Evolutionary conservation across 1,284 basidiomycete species (phyloP).

Genomic region (Veloboletus limbatus): DNA sequence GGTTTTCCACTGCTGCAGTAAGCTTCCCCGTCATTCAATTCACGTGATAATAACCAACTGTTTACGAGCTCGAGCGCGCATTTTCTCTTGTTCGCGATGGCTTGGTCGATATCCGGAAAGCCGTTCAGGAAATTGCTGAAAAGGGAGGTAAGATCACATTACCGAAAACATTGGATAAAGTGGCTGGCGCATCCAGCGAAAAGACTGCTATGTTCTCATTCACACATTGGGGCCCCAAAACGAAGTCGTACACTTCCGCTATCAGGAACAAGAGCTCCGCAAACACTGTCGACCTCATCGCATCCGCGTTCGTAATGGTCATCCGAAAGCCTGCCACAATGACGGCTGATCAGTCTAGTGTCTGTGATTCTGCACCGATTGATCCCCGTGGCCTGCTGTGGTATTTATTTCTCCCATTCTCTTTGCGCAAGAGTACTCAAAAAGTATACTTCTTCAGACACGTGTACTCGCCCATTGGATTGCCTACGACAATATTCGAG

Average conservation of each 20-base stretch:
- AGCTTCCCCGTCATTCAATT: background rate
- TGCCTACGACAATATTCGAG: no score
- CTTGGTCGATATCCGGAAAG: constrained; percentile 6
- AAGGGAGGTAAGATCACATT: constrained; percentile 13
- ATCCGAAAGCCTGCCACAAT: background rate
- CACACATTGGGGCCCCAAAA: constrained; percentile 8
- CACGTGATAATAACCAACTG: background rate
- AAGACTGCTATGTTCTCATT: constrained; percentile 6
- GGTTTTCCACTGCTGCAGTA: constrained; percentile 5
- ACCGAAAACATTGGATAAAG: constrained; percentile 14
- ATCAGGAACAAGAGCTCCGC: background rate
- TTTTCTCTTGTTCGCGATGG: constrained; percentile 11
- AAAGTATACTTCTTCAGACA: no score
- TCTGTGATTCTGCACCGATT: background rate
- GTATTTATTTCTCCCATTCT: no score
- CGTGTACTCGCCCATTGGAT: no score
- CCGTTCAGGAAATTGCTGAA: constrained; percentile 10
- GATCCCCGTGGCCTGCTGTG: constrained; percentile 6
- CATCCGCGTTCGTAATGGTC: background rate
- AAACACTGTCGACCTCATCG: constrained; percentile 6
- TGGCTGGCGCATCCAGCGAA: constrained; percentile 12
- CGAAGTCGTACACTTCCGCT: background rate
- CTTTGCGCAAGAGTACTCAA: no score
- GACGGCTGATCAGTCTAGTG: no score
- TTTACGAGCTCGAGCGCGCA: constrained; percentile 9